Base-by-base conservation (phyloP, 2,329 filamentous ascomycete genomes). In the Thielaviopsis cerberus region DNA sequence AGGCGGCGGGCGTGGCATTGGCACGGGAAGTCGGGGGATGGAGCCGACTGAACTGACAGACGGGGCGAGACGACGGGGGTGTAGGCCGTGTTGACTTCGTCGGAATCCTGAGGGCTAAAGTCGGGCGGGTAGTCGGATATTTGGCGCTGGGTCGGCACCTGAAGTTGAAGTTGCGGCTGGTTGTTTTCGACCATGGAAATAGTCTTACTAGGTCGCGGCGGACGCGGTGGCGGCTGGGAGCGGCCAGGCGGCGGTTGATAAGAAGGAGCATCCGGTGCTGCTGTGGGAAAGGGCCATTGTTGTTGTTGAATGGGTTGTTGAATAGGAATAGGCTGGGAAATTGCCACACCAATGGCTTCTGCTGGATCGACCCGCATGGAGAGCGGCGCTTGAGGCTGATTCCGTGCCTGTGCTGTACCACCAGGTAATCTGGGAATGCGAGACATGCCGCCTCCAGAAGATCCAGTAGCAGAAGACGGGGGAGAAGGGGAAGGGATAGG, bases 1-100 rank as follows among this genome's bases (percentile, higher is more conserved):
- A 23, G 66, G 57, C 60, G 63, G 55, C 64, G 66, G 13, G 63
- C 62, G 51, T 60, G 64, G 37, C 64, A 64, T 30, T 37, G 63
- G 37, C 58, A 64, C 57, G 59, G 77, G 77, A 58, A 80, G 79
- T 61, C 83, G 80, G 3, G 80, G 78, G 60, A 82, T 80, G 3
- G 79, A 76, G 34, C 74, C 79, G 20, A 75, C 63, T 3, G 76
- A 78, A 1, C 78, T 80, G 15, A 70, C 69, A n/a, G 77, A 74
- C 50, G n/a, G 76, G 77, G 48, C 74, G 69, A 4, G 71, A 73
- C 2, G 76, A 75, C 6, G n/a, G 72, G 71, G 1, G 75, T 76
- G 54, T 75, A 72, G 1, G 75, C 72, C 4, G 73, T 70, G 2
- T 71, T 71, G n/a, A 69, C 63, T 25, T 73, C 67, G 22, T 69